phyloP scores from a whole-genome alignment of 2,329 filamentous ascomycete genomes.

The Endocalyx cinctus region DNA sequence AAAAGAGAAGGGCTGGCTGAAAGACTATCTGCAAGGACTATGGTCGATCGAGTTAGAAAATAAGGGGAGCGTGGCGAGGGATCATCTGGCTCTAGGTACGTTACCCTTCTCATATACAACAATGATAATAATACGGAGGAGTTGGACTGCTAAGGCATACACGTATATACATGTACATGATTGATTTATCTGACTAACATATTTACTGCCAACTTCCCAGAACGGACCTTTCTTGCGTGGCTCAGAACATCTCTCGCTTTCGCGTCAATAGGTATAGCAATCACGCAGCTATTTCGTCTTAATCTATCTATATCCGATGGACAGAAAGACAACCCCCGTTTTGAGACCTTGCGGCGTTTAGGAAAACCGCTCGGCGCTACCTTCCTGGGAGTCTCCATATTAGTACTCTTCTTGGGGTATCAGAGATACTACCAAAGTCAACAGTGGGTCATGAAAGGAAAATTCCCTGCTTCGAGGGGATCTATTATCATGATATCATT shows the following conservation, averaged over 20 bases:
- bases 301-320: constrained; percentile 57
- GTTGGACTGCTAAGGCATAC: too few relatives aligned
- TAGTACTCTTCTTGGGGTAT: constrained; percentile 72
- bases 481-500: constrained; percentile 66
- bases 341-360: constrained; percentile 52
- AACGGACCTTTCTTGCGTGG: constrained; percentile 83
- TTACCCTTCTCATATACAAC: too few relatives aligned
- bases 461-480: constrained; percentile 74
- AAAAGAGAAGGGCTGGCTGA: constrained; percentile 46
- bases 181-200: constrained; percentile 13
- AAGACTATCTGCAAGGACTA: constrained; percentile 41
- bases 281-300: constrained; percentile 80
- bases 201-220: constrained; percentile 36
- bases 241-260: constrained; percentile 77
- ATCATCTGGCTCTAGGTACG: constrained; percentile 74
- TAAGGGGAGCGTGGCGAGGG: constrained; percentile 76
- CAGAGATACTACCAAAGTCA: constrained; percentile 74
- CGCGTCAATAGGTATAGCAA: constrained; percentile 75
- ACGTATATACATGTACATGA: too few relatives aligned
- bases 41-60: constrained; percentile 74
- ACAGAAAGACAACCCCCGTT: constrained; percentile 28
- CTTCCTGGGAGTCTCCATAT: constrained; percentile 70
- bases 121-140: too few relatives aligned
- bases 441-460: constrained; percentile 73
- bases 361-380: constrained; percentile 73